phyloP scores from a whole-genome alignment of 2,329 filamentous ascomycete genomes.

The Penicillium griseofulvum region DNA sequence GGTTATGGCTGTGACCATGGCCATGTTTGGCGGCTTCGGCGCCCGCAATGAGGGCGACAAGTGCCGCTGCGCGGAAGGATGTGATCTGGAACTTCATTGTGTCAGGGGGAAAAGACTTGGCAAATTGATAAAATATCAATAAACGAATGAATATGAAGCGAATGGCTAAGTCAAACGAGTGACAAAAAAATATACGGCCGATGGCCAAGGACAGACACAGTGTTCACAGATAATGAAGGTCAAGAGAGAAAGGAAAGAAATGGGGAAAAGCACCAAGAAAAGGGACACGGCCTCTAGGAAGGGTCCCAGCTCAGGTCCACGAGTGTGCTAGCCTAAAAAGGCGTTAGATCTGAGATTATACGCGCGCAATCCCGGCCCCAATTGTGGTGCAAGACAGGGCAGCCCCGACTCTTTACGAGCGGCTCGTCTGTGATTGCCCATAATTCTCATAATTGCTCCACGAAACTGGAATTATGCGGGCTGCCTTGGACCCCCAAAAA shows the following conservation, averaged over 20 bases:
- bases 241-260: slow-evolving; percentile 14
- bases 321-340: slow-evolving; percentile 12
- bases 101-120: slow-evolving; percentile 7
- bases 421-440: slow-evolving; percentile 5
- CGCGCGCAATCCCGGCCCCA: background rate
- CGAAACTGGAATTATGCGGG: slow-evolving; percentile 1
- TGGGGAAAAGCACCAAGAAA: slow-evolving; percentile 16
- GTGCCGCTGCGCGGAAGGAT: slow-evolving; percentile 32
- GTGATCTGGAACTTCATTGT: slow-evolving; percentile 38
- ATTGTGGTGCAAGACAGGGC: background rate
- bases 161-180: slow-evolving; percentile 21
- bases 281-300: slow-evolving; percentile 5
- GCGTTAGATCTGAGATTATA: slow-evolving; percentile 8
- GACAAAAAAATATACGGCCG: slow-evolving; percentile 28
- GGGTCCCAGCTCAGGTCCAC: background rate
- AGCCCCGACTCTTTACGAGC: slow-evolving; percentile 5
- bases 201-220: slow-evolving; percentile 22
- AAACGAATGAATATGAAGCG: slow-evolving; percentile 7
- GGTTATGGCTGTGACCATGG: slow-evolving; percentile 31
- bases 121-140: background rate
- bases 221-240: slow-evolving; percentile 25
- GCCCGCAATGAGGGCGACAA: slow-evolving; percentile 39
- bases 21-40: slow-evolving; percentile 37
- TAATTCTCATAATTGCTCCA: slow-evolving; percentile 1
- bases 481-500: background rate